A percentile compares a stretch with the other conserved stretches of the same genome.
Conservation (phyloP, 495 filamentous ascomycete species). For the Aspergillus conjunctus region DNA sequence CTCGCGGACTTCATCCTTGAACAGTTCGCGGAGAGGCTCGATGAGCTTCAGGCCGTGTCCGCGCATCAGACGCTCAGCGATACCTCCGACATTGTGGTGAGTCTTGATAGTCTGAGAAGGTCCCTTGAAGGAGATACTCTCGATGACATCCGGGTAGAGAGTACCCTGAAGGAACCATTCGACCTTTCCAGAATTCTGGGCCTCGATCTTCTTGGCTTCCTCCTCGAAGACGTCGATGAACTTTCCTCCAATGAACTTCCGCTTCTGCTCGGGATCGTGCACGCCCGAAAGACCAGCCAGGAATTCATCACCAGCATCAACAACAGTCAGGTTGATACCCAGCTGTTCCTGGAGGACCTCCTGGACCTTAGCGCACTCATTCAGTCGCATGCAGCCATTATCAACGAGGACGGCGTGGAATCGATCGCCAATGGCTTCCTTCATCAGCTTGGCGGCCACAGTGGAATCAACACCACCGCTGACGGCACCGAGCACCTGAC, state of each 20-base stretch:
- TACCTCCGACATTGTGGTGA: slow-evolving; percentile 83
- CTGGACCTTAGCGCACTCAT: slow-evolving; percentile 81
- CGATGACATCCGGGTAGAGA: slow-evolving; percentile 79
- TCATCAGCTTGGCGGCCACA: slow-evolving; percentile 82
- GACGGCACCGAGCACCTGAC: slow-evolving; percentile 82
- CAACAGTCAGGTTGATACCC: slow-evolving; percentile 87
- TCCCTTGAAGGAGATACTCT: slow-evolving; percentile 79
- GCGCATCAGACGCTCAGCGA: slow-evolving; percentile 55
- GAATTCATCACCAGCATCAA: slow-evolving; percentile 79
- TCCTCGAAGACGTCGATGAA: slow-evolving; percentile 90
- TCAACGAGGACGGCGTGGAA: slow-evolving; percentile 90
- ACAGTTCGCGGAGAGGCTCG: slow-evolving; percentile 78
- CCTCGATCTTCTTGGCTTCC: slow-evolving; percentile 75
- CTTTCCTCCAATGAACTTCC: slow-evolving; percentile 85
- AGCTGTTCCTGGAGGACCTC: slow-evolving; percentile 73
- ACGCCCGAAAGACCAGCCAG: slow-evolving; percentile 73
- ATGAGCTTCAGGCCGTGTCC: slow-evolving; percentile 67
- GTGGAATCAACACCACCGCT: slow-evolving; percentile 93
- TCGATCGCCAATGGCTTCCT: slow-evolving; percentile 77
- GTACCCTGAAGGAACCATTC: slow-evolving; percentile 88
- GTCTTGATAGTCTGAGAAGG: slow-evolving; percentile 83
- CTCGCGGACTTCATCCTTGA: slow-evolving; percentile 79
- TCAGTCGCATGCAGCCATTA: slow-evolving; percentile 83
- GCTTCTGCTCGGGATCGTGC: slow-evolving; percentile 83
- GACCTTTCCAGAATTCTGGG: slow-evolving; percentile 63